Conservation (phyloP, 257 asterid genomes). For the Gynochthodes officinalis region DNA sequence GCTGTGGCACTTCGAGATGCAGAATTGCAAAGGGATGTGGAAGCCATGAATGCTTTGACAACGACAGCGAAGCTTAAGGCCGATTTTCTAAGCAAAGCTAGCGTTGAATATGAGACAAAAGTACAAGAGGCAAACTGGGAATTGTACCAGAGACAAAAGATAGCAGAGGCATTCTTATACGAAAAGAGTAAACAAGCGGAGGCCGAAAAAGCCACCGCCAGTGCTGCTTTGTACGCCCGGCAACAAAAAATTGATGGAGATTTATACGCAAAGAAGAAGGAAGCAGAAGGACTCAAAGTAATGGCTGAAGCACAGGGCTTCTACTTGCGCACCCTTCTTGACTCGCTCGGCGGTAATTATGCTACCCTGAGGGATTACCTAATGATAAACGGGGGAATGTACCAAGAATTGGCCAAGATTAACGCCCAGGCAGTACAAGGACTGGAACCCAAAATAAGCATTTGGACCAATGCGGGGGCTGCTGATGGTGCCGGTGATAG, state of each 20-base stretch:
- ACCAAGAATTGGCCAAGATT: constrained; percentile 50
- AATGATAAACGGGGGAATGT: constrained; percentile 56
- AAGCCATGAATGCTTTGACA: constrained; percentile 51
- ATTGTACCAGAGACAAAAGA: constrained; percentile 55
- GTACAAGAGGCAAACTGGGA: constrained; percentile 68
- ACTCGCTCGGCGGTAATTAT: constrained; percentile 54
- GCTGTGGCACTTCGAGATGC: constrained; percentile 59
- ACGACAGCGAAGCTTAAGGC: constrained; percentile 59
- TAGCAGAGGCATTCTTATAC: constrained; percentile 53
- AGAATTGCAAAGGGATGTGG: constrained; percentile 52
- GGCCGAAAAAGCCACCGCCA: constrained; percentile 48
- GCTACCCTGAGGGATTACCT: constrained; percentile 46
- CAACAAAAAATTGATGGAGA: constrained; percentile 48
- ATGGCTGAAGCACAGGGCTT: constrained; percentile 61
- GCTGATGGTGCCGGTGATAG: not conserved
- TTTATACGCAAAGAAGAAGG: constrained; percentile 48
- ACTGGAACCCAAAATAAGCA: constrained; percentile 59
- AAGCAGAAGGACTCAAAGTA: constrained; percentile 64
- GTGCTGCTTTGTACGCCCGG: constrained; percentile 38
- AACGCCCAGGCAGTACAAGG: constrained; percentile 50
- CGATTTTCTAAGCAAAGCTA: constrained; percentile 47
- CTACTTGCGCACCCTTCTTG: constrained; percentile 36
- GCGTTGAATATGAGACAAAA: constrained; percentile 59
- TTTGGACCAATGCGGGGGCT: constrained; percentile 43
- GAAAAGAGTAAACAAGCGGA: constrained; percentile 52